Evolutionary conservation across 495 filamentous ascomycete genomes (phyloP), one percentile per base, ranked within the genome.

Genomic region (Extremus antarcticus): DNA sequence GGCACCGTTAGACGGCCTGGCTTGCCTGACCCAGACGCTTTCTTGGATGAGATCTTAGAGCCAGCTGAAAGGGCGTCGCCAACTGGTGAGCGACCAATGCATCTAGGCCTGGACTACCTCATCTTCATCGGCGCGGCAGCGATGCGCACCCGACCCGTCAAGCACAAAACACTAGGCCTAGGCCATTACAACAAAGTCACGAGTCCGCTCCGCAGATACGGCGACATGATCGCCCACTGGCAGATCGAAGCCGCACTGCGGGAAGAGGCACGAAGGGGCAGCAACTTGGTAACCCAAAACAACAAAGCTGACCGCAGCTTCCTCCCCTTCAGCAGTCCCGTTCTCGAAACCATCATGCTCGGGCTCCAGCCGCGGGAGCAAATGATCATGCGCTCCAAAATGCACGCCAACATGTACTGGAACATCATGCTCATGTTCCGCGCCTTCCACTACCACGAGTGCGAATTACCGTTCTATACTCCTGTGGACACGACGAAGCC

Each of bases 171-270:
- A 9, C 69, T 95, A 19, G 89, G 87, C 13, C 58, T 85, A 3
- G 70, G 82, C 45, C 71, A 80, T 38, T 95, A 95, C 65, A 72
- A 81, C 56, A 92, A 88, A 63, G 80, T 81, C 39, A 97, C 92
- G 1, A 89, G 84, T 58, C 92, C 92, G 1, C 74, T 98, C 8
- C 86, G 92, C 17, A 78, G 92, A 25, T 95, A 83, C 69, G 70
- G 71, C 16, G 92, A 98, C 66, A 68, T 97, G 57, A 71, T 96
- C n/a, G 74, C 79, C 0, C 90, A 95, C 67, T 96, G 88, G 77
- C 91, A 97, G 62, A 89, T 98, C 58, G 84, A 94, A 67, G 82
- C 88, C 0, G 85, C 84, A 0, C 65, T 97, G 39, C 76, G 82
- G 8, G 78, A 86, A 64, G 89, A 92, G 70, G 69, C 75, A 19